Conservation (phyloP, 2,329 filamentous ascomycete species). For the Hypoxylon sp. region DNA sequence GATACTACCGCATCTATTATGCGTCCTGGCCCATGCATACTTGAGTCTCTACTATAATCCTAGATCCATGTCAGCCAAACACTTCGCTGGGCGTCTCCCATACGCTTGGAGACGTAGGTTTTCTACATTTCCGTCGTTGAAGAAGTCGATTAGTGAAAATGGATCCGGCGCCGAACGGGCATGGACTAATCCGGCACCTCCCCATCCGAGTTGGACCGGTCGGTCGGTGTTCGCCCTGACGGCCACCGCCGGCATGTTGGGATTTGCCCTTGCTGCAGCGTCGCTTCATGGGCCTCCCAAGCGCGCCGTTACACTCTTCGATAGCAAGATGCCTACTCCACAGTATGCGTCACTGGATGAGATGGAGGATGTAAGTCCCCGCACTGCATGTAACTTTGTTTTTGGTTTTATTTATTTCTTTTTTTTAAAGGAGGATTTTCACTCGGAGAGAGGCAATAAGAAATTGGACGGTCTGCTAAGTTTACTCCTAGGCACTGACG, state of each 20-base stretch:
- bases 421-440: neutral
- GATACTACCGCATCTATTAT: constrained; percentile 22
- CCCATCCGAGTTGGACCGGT: constrained; percentile 48
- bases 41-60: constrained; percentile 15
- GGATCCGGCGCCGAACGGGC: constrained; percentile 30
- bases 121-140: constrained; percentile 34
- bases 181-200: constrained; percentile 30
- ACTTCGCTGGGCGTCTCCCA: constrained; percentile 39
- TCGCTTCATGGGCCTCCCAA: constrained; percentile 44
- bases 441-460: neutral
- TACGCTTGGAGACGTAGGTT: constrained; percentile 39
- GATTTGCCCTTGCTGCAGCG: constrained; percentile 49
- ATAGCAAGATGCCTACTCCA: constrained; percentile 47
- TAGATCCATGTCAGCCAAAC: constrained; percentile 43
- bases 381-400: neutral
- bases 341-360: constrained; percentile 63
- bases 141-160: constrained; percentile 30
- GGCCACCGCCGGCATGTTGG: constrained; percentile 49
- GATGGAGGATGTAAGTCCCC: constrained; percentile 61
- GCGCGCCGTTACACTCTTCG: constrained; percentile 46
- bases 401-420: neutral
- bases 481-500: constrained; percentile 61
- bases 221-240: constrained; percentile 49
- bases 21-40: constrained; percentile 15
- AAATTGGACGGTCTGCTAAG: constrained; percentile 18